Conservation (phyloP, 2,329 filamentous ascomycete species). For the Aspergillus neotritici region DNA sequence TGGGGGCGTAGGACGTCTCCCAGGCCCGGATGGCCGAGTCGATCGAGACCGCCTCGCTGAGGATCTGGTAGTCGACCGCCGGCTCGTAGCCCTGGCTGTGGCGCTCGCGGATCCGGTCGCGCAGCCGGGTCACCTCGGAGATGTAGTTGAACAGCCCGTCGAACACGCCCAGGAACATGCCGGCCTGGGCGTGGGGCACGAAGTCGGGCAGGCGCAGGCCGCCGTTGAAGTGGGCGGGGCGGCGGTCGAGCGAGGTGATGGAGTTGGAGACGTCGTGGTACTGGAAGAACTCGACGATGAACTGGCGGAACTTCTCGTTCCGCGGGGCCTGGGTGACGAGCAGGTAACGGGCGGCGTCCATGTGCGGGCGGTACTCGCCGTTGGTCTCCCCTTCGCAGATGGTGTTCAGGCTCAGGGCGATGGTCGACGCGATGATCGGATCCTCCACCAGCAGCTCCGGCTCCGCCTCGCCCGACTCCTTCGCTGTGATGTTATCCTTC, state of each 20-base stretch:
- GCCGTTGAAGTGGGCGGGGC: constrained; percentile 48
- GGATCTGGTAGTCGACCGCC: constrained; percentile 64
- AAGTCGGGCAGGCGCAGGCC: constrained; percentile 51
- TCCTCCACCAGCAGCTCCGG: constrained; percentile 46
- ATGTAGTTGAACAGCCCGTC: constrained; percentile 77
- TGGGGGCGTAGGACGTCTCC: constrained; percentile 55
- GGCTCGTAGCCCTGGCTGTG: constrained; percentile 60
- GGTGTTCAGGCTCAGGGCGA: constrained; percentile 56
- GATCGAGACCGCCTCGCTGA: constrained; percentile 69
- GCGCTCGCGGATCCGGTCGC: constrained; percentile 66
- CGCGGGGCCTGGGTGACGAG: constrained; percentile 56
- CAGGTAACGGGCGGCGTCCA: constrained; percentile 67
- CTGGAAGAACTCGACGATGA: constrained; percentile 71
- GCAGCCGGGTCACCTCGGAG: constrained; percentile 69
- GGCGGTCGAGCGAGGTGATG: constrained; percentile 51
- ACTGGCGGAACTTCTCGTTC: constrained; percentile 66
- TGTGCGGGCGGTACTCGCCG: constrained; percentile 73
- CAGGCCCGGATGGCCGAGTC: constrained; percentile 69
- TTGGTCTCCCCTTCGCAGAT: constrained; percentile 55
- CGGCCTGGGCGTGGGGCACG: constrained; percentile 51
- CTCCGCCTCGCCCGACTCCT: constrained; percentile 21
- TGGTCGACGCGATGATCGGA: constrained; percentile 56
- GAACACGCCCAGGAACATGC: constrained; percentile 68
- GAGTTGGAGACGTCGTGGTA: constrained; percentile 65
- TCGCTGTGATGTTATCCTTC: constrained; percentile 35